Evolutionary conservation across 2,329 filamentous ascomycete genomes (phyloP), one percentile per base, ranked within the genome.

Genomic region (Diaporthe amygdali): DNA sequence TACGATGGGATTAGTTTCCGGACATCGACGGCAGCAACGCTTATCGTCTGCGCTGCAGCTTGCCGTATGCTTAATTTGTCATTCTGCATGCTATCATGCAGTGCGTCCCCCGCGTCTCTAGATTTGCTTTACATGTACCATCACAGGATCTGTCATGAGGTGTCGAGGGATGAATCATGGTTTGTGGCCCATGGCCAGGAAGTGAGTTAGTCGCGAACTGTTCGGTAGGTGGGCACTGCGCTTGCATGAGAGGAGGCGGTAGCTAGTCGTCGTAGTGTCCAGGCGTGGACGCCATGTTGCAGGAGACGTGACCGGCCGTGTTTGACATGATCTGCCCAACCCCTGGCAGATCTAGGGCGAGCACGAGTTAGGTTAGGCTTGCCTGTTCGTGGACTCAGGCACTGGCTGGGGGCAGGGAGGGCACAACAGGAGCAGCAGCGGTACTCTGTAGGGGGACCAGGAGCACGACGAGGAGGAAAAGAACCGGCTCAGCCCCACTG

Each of bases 321-420:
- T 64, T 64, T 64, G 59, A 64, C 59, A 63, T 63, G 59, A 63
- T 63, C 59, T 63, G 15, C 59, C 22, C 41, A 20, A 63, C 59
- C 59, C 59, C 41, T 34, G 59, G 59, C 59, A 63, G 59, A 63
- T 63, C 59, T 47, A 14, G 59, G 25, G 22, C 27, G 20, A 27
- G 2, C n/a, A 27, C 7, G 12, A 3, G 39, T 46, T n/a, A 25
- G 20, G 20, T 27, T 63, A 61, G 37, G 25, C 41, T 46, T 61
- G 20, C 56, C 34, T n/a, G 20, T 20, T 54, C 37, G 30, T 55
- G 55, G 37, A n/a, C n/a, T n/a, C n/a, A 30, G 37, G 32, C 30
- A 14, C 32, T 37, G 20, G 51, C 27, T 27, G 7, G 34, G 12
- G 2, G 22, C 0, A 41, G 55, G 27, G 20, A 1, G 27, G n/a